Conservation (phyloP, 305 asterid genomes). For the Fraxinus greggii region DNA sequence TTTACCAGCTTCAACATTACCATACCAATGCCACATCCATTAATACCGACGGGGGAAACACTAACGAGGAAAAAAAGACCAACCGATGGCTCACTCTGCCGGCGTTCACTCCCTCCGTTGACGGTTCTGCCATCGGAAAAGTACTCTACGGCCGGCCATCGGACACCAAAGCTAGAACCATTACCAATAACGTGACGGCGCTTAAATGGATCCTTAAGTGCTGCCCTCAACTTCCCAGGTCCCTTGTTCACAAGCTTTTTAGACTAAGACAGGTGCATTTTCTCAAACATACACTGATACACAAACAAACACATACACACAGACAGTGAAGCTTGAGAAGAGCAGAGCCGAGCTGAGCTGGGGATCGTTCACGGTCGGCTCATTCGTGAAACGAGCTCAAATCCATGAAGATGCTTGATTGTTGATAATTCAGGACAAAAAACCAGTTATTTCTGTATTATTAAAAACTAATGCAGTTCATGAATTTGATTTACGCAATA, state of each 20-base stretch:
- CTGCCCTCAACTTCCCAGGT: conserved; percentile 78
- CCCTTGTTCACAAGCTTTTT: conserved; percentile 81
- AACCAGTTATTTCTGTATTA: not conserved
- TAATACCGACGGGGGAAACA: conserved; percentile 23
- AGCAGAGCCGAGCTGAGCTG: not conserved
- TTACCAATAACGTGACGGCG: conserved; percentile 46
- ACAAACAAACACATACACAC: not conserved
- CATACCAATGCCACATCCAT: conserved; percentile 31
- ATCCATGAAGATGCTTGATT: not conserved
- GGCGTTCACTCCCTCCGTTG: conserved; percentile 48
- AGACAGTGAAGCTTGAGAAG: not conserved
- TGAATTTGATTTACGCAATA: not conserved
- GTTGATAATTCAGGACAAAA: not conserved
- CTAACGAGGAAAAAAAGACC: conserved; percentile 28
- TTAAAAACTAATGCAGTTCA: not conserved
- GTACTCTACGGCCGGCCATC: conserved; percentile 28
- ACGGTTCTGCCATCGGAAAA: conserved; percentile 58
- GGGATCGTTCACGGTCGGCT: not conserved
- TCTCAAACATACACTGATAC: not conserved
- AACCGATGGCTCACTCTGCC: conserved; percentile 63
- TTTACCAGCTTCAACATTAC: conserved; percentile 18
- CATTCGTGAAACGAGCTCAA: not conserved
- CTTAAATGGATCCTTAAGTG: conserved; percentile 75
- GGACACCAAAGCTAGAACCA: conserved; percentile 14
- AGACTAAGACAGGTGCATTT: conserved; percentile 69